Conservation (phyloP, 2,329 filamentous ascomycete species). For the Graphium sp. region DNA sequence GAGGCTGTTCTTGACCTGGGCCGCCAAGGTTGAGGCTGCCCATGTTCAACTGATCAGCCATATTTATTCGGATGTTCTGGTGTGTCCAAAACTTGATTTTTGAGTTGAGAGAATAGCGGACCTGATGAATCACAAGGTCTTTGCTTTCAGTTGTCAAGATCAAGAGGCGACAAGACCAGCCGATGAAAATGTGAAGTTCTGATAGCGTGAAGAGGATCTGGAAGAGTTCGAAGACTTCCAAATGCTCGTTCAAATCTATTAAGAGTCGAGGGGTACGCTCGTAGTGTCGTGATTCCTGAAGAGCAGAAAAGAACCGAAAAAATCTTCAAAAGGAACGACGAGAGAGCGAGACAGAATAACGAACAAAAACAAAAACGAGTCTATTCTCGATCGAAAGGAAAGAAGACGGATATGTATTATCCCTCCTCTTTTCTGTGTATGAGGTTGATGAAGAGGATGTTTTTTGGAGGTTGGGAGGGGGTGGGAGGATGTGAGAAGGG, state of each 20-base stretch:
- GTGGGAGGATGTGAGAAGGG: constrained; percentile 11
- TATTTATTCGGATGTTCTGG: constrained; percentile 15
- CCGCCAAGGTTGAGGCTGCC: constrained; percentile 49
- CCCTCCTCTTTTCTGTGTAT: too few relatives aligned
- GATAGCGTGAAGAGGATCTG: constrained; percentile 6
- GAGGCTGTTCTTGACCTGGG: constrained; percentile 15
- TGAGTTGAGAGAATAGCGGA: constrained; percentile 7
- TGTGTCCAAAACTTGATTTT: constrained; percentile 2
- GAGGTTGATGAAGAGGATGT: neutral
- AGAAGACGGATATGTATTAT: constrained; percentile 3
- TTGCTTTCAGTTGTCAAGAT: constrained; percentile 2
- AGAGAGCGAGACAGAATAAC: constrained; percentile 15
- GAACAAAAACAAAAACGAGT: constrained; percentile 9
- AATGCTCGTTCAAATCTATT: constrained; percentile 9
- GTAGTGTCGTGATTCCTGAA: constrained; percentile 14
- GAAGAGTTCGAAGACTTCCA: constrained; percentile 3
- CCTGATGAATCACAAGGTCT: constrained; percentile 5
- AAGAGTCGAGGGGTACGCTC: constrained; percentile 6
- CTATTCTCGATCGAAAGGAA: constrained; percentile 5
- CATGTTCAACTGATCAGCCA: constrained; percentile 79
- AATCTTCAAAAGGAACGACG: constrained; percentile 29
- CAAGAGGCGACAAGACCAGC: constrained; percentile 1
- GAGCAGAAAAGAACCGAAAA: constrained; percentile 18
- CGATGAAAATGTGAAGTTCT: constrained; percentile 12
- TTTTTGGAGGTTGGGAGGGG: constrained; percentile 6